Evolutionary conservation across 768 basidiomycete genomes (phyloP).

Genomic region (Tylopilus sp.): DNA sequence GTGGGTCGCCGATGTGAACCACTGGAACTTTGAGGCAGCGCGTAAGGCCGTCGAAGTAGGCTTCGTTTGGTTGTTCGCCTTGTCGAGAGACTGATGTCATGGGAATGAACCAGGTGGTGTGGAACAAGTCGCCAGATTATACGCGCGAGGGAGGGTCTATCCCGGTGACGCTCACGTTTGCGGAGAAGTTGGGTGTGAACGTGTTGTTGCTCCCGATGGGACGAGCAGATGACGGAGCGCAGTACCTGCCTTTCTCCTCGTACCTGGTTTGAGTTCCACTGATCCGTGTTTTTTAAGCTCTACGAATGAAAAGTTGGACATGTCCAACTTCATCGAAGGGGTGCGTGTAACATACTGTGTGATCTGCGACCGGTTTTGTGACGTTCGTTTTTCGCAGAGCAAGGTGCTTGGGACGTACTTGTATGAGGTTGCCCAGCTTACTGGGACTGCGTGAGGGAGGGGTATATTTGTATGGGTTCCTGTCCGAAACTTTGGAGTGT

Average conservation of each 20-base stretch:
- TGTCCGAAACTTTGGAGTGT: neutral
- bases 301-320: slow-evolving; percentile 93
- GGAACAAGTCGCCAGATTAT: slow-evolving; percentile 72
- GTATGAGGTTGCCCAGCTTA: slow-evolving; percentile 28
- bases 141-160: slow-evolving; percentile 94
- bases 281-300: slow-evolving; percentile 48
- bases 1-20: slow-evolving; percentile 81
- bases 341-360: slow-evolving; percentile 39
- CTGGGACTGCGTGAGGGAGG: slow-evolving; percentile 11
- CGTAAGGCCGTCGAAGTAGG: slow-evolving; percentile 75
- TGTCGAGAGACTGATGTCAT: no score
- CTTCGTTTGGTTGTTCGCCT: neutral
- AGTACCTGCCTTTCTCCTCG: slow-evolving; percentile 49
- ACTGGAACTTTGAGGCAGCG: slow-evolving; percentile 94
- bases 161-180: slow-evolving; percentile 91
- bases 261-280: neutral
- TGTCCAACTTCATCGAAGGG: slow-evolving; percentile 83
- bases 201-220: slow-evolving; percentile 91
- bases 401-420: slow-evolving; percentile 33
- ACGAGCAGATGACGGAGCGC: slow-evolving; percentile 90
- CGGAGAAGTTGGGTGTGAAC: slow-evolving; percentile 82
- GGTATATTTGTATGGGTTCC: neutral
- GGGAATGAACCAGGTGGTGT: slow-evolving; percentile 38
- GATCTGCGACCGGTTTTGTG: neutral
- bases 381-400: slow-evolving; percentile 18